Percentiles rank a stretch among this genome's conserved stretches.
Evolutionary conservation across 768 basidiomycete genomes (phyloP).

Genomic region (Sarcomyxa edulis): DNA sequence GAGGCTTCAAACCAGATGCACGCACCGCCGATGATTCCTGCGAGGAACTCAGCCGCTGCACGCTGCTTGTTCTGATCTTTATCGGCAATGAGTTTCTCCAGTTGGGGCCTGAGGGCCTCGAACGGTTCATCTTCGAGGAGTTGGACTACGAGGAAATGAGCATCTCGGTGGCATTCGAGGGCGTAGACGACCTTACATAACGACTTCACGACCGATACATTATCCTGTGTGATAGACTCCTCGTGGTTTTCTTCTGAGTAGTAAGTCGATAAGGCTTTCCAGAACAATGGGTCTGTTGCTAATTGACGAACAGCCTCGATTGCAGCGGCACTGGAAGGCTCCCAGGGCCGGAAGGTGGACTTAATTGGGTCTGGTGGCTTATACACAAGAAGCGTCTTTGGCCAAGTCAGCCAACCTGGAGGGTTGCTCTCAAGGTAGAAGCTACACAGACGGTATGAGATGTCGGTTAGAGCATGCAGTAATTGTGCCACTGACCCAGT

Average conservation of each 20-base stretch:
- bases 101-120: constrained; percentile 49
- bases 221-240: constrained; percentile 57
- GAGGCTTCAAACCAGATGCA: too few relatives aligned
- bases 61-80: constrained; percentile 85
- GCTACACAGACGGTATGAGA: constrained; percentile 22
- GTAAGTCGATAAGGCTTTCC: constrained; percentile 62
- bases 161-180: constrained; percentile 79
- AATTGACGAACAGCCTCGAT: constrained; percentile 45
- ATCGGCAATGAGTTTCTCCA: constrained; percentile 60
- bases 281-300: constrained; percentile 47
- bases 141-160: constrained; percentile 66
- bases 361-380: constrained; percentile 37
- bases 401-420: constrained; percentile 72
- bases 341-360: constrained; percentile 59
- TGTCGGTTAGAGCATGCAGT: not conserved
- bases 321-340: constrained; percentile 43
- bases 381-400: constrained; percentile 37
- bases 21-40: constrained; percentile 62
- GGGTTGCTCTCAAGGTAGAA: constrained; percentile 50
- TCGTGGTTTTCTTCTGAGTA: constrained; percentile 79
- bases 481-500: constrained; percentile 40
- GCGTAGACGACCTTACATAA: constrained; percentile 48
- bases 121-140: constrained; percentile 72
- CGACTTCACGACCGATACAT: constrained; percentile 68
- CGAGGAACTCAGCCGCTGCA: constrained; percentile 80